Percentiles rank a stretch among this genome's conserved stretches.
These are phyloP conservation scores for Gossypium lobatum DNA, from an alignment of 441 rosid genomes.

Conservation along the genomic window DNA sequence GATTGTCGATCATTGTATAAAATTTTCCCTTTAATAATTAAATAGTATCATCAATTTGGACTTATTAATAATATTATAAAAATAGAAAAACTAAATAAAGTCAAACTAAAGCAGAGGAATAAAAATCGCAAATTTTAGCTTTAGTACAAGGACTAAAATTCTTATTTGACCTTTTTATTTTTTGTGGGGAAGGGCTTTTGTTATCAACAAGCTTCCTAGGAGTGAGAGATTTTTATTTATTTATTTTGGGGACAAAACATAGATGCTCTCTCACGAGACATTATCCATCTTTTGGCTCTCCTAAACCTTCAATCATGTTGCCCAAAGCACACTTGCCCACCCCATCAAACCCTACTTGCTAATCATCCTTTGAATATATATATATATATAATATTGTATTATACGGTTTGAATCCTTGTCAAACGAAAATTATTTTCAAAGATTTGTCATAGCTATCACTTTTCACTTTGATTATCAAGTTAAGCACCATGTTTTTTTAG, in stretches of 20 bases:
- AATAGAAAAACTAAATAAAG: no score
- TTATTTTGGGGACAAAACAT: background rate
- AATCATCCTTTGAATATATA: background rate
- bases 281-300: slow-evolving; percentile 10
- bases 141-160: no score
- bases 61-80: no score
- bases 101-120: no score
- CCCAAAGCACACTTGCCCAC: background rate
- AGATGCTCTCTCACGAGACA: slow-evolving; percentile 15
- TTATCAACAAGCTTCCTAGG: slow-evolving; percentile 27
- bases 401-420: no score
- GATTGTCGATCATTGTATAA: no score
- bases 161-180: background rate
- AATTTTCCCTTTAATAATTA: no score
- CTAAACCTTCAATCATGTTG: slow-evolving; percentile 15
- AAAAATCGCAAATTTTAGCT: no score
- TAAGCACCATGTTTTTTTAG: background rate
- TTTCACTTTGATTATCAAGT: background rate
- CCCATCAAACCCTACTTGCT: slow-evolving; percentile 17
- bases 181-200: slow-evolving; percentile 25
- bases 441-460: background rate
- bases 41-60: no score
- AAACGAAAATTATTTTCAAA: no score
- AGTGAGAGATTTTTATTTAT: slow-evolving; percentile 3
- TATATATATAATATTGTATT: no score